Conservation (phyloP, 768 basidiomycete species). For the Amanita rimosa region DNA sequence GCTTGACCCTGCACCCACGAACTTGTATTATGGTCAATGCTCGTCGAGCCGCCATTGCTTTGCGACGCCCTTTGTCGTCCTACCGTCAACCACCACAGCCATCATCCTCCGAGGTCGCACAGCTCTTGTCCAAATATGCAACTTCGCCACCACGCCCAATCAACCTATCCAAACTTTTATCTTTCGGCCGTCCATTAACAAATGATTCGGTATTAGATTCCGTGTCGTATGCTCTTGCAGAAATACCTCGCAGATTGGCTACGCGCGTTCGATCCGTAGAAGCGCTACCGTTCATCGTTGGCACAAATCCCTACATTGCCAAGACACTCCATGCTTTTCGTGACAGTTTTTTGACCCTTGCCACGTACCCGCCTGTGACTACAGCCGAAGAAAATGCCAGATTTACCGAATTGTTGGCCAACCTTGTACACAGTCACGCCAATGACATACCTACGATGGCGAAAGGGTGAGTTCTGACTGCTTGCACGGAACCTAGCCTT, state of each 20-base stretch:
- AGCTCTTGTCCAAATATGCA: slow-evolving; percentile 53
- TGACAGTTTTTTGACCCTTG: slow-evolving; percentile 59
- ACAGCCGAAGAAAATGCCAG: slow-evolving; percentile 57
- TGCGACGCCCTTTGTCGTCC: slow-evolving; percentile 10
- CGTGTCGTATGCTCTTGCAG: slow-evolving; percentile 61
- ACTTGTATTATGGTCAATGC: neutral
- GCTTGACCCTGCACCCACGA: neutral
- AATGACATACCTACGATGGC: slow-evolving; percentile 89
- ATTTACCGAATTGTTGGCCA: slow-evolving; percentile 59
- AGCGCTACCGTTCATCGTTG: slow-evolving; percentile 76
- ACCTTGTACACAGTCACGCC: slow-evolving; percentile 64
- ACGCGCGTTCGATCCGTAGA: slow-evolving; percentile 67
- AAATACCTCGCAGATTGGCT: slow-evolving; percentile 70
- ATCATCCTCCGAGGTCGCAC: slow-evolving; percentile 38
- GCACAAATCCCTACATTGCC: slow-evolving; percentile 80
- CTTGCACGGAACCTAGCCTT: slow-evolving; percentile 1
- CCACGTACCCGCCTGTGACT: slow-evolving; percentile 52
- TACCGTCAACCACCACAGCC: slow-evolving; percentile 15
- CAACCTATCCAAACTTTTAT: slow-evolving; percentile 61
- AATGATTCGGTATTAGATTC: slow-evolving; percentile 61
- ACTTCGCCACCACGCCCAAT: slow-evolving; percentile 56
- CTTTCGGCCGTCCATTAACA: slow-evolving; percentile 66
- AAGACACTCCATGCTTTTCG: slow-evolving; percentile 57
- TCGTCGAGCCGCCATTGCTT: neutral
- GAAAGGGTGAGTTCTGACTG: slow-evolving; percentile 48